Evolutionary conservation across 2,329 filamentous ascomycete genomes (phyloP), one percentile per base, ranked within the genome.

Genomic region (Emmonsia crescens): DNA sequence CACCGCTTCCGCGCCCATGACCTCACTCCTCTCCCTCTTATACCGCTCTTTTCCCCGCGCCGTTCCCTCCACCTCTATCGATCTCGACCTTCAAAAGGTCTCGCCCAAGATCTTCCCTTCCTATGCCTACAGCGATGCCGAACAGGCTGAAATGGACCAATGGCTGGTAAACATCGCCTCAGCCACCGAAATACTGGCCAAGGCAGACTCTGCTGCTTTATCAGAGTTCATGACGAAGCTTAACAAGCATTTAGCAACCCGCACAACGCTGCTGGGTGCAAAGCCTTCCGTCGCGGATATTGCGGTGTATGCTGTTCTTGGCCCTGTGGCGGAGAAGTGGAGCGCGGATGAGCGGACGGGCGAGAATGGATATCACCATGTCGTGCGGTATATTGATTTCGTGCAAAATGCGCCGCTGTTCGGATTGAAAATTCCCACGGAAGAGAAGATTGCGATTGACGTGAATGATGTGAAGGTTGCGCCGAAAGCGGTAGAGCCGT

Each of bases 311-410:
- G 81, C 89, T 66, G 83, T 87, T 60, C 82, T 96, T 40, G 88
- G 87, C 0, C 88, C 91, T 14, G 73, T 88, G 46, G 89, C 96
- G 63, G 84, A 87, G 71, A 80, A 81, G 66, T 97, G 93, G 93
- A 84, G 83, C 2, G 78, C 88, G 55, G 91, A 96, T 78, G 85
- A 96, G 82, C 85, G 89, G 72, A 96, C 93, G 27, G 93, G 93
- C 65, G 86, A 96, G 79, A 83, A 91, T 66, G 93, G 93, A 64
- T 88, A 88, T 75, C 92, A 95, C 65, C 87, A 97, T 77, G 89
- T 97, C 67, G 89, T 96, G 62, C 89, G 93, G 67, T 89, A 90
- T 74, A 77, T 96, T 71, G 93, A 96, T 78, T 96, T 96, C 73
- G 89, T 97, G 66, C 93, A 97, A 81, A 96, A 96, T 79, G 88